Base-by-base conservation (phyloP, 2,329 filamentous ascomycete species). In the Fusarium musae region DNA sequence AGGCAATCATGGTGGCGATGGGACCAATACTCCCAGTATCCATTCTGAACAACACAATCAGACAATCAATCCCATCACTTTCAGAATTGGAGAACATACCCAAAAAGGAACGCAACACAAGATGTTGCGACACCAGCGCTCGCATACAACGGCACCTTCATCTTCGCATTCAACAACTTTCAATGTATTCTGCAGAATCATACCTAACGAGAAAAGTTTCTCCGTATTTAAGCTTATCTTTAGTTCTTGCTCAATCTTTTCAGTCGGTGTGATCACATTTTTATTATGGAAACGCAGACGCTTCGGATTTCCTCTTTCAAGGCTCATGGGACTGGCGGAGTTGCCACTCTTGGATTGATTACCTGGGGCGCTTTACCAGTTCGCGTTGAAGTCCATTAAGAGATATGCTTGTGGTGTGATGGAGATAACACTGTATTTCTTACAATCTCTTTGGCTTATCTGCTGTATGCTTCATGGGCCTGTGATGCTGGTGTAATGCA, bases 1-100 rank as follows among this genome's bases (percentile, higher is more conserved):
- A 91, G 21, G 82, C 80, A 0, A 82, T 74, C 89, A 91, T 91
- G 6, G 85, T 84, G 0, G 89, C 91, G 0, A 91, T 85, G 8
- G 89, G 86, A 3, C 90, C 89, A 59, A 91, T 89, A 32, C 84
- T 87, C 15, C 88, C 88, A 1, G 88, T 83, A 43, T 83, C 81
- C 46, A 79, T 75, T 53, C 79, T 77, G 26, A 16, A 3, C 4
- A 15, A 9, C 32, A 32, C 1, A 30, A 44, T 62, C 21, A 59
- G 63, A 32, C 21, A 9, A 50, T n/a, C 9, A 1, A 5, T 19
- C 8, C 5, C 7, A 17, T 2, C 6, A 23, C 10, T 6, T 1
- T 16, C 19, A 15, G 3, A 19, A n/a, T 36, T 16, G 6, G 19
- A 10, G 16, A 43, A 37, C 37, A 46, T 61, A 81, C 79, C 79